Base-by-base conservation (phyloP, 1,284 basidiomycete genomes). In the Gymnopus androsaceus region DNA sequence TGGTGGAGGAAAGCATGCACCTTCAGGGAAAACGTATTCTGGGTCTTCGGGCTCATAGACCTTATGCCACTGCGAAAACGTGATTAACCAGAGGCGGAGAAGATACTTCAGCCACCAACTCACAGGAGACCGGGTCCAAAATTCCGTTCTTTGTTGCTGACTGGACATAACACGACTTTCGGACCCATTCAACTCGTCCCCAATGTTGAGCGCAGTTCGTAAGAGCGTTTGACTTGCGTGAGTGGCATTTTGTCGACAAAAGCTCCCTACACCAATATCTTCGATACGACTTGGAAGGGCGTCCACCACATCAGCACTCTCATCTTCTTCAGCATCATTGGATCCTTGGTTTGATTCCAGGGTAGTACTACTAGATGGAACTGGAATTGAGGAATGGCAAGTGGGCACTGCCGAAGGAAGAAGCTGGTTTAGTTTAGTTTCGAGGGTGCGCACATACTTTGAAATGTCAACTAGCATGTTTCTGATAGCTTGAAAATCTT, bases 151-250 rank as follows among this genome's bases (percentile, higher is more conserved):
- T 45, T 51, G 56, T 19, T 31, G 37, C 8, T 38, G 49, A 31
- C 37, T 33, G 28, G 23, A 25, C 41, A 34, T 46, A 57, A 19
- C 62, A 50, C 44, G 41, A 31, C 48, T 33, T 40, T 31, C 42
- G 11, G 14, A 25, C 7, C 73, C 74, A 6, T 72, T 69, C 14
- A 64, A 68, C 55, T 78, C 75, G 51, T 75, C 74, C 61, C 82
- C 83, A 40, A 84, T 67, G 47, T 78, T 75, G 45, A 82, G 72
- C 41, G 83, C 77, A 28, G 73, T 72, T 19, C 74, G 74, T 38
- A 86, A 65, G 14, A 85, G 72, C 60, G 74, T 74, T 6, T 76
- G 75, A 28, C 80, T 83, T 1, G 81, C 80, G 62, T 82, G 81
- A 17, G 82, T 82, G 55, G 79, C 79, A 66, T 81, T 84, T 12